Evolutionary conservation across 108 stramenopile genomes (phyloP), one percentile per base, ranked within the genome.

Genomic region (Seminavis robusta): DNA sequence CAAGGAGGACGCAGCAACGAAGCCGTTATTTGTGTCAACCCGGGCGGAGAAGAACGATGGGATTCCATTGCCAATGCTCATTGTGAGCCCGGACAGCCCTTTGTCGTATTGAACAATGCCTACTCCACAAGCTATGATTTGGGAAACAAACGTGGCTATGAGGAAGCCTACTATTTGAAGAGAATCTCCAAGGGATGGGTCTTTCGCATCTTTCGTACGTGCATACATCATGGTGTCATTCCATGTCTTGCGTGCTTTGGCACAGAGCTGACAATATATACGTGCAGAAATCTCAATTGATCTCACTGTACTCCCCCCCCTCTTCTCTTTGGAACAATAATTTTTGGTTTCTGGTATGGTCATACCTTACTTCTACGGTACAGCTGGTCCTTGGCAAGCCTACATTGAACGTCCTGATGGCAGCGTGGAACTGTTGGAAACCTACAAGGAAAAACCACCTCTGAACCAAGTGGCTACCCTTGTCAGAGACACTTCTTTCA

Each of bases 311-410:
- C n/a, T n/a, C n/a, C n/a, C n/a, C n/a, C n/a, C n/a, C n/a, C n/a
- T n/a, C n/a, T n/a, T n/a, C n/a, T n/a, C n/a, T n/a, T n/a, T n/a
- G n/a, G n/a, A n/a, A n/a, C n/a, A n/a, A n/a, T n/a, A n/a, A n/a
- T n/a, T n/a, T n/a, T n/a, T n/a, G n/a, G n/a, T n/a, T n/a, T n/a
- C n/a, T n/a, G n/a, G n/a, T n/a, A n/a, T n/a, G n/a, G n/a, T n/a
- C n/a, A n/a, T n/a, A n/a, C n/a, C n/a, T n/a, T n/a, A n/a, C n/a
- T n/a, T n/a, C n/a, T n/a, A n/a, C n/a, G n/a, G n/a, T n/a, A n/a
- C n/a, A n/a, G n/a, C 94, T n/a, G 88, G 88, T 1, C 74, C 79
- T 11, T 94, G 94, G 94, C 62, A 87, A 66, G 90, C 94, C 9
- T 80, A 82, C 36, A 31, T 94, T 16, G 94, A 94, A 59, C 86